These are phyloP conservation scores for Viridothelium virens DNA, from an alignment of 495 filamentous ascomycete species.

Conservation along the genomic window DNA sequence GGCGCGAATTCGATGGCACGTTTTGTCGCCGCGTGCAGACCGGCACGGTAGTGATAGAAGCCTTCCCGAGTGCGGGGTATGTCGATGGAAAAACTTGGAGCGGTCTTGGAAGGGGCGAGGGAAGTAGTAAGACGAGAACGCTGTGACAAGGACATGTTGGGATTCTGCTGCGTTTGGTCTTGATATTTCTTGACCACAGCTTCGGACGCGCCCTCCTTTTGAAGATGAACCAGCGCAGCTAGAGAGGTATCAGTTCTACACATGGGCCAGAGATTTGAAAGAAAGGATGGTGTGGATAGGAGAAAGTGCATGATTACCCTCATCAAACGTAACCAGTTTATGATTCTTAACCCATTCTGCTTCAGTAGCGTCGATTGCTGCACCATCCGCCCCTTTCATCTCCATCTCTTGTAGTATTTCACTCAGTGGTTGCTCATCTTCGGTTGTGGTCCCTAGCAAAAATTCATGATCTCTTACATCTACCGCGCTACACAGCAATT, in stretches of 20 bases:
- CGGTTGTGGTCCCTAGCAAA: conserved; percentile 74
- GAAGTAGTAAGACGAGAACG: conserved; percentile 62
- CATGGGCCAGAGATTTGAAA: not conserved
- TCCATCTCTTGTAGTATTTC: conserved; percentile 92
- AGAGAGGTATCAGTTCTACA: not conserved
- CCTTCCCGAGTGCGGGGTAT: conserved; percentile 89
- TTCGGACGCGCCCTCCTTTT: conserved; percentile 51
- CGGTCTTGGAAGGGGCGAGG: conserved; percentile 19
- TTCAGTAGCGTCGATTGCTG: conserved; percentile 79
- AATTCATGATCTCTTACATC: conserved; percentile 94
- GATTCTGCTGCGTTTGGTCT: conserved; percentile 47
- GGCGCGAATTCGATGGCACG: conserved; percentile 84
- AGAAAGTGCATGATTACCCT: conserved; percentile 43
- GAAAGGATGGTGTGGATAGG: not conserved
- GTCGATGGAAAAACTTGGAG: conserved; percentile 77
- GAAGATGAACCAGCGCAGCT: conserved; percentile 68
- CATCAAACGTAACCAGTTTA: conserved; percentile 83
- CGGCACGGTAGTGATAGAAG: conserved; percentile 90
- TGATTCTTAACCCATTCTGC: conserved; percentile 84
- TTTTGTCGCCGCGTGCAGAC: conserved; percentile 83
- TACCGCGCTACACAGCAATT: conserved; percentile 78
- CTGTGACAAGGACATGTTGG: conserved; percentile 65
- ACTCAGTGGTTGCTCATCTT: conserved; percentile 64
- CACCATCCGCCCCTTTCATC: conserved; percentile 59
- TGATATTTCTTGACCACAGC: conserved; percentile 60